A percentile compares a stretch with the other conserved stretches of the same genome.
Evolutionary conservation across 148 eudicot species (phyloP).

Genomic region (Beta vulgaris): DNA sequence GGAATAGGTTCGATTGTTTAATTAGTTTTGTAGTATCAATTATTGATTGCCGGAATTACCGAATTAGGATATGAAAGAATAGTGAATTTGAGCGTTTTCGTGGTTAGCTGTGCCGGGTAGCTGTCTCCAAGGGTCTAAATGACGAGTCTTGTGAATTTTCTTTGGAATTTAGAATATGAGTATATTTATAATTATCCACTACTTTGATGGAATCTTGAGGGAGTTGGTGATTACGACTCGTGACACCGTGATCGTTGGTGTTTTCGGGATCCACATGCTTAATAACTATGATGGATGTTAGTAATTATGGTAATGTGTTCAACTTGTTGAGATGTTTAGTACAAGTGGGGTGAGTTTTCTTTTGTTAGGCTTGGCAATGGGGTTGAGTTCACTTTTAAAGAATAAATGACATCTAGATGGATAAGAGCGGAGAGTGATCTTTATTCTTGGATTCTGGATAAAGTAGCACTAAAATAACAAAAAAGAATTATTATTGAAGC

Average conservation of each 20-base stretch:
- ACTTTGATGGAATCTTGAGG: neutral
- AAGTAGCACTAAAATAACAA: neutral
- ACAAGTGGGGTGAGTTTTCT: constrained; percentile 14
- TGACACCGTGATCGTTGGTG: neutral
- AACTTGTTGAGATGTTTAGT: constrained; percentile 5
- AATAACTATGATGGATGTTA: neutral
- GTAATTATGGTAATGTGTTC: neutral
- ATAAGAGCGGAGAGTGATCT: neutral
- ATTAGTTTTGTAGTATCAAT: neutral
- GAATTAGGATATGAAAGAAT: neutral
- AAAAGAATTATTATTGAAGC: neutral
- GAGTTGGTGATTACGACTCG: neutral
- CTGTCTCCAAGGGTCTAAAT: neutral
- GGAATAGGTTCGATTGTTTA: neutral
- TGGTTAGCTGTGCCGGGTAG: constrained; percentile 6
- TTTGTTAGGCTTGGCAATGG: neutral
- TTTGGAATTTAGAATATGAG: neutral
- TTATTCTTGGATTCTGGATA: neutral
- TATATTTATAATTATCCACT: neutral
- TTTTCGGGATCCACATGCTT: neutral
- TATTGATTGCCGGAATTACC: neutral
- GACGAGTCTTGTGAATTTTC: neutral
- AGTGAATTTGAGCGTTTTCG: neutral
- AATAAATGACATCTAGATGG: neutral
- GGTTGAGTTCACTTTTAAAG: neutral